A percentile compares a stretch with the other conserved stretches of the same genome.
Evolutionary conservation across 495 filamentous ascomycete genomes (phyloP).

Genomic region (Baudoinia panamericana): DNA sequence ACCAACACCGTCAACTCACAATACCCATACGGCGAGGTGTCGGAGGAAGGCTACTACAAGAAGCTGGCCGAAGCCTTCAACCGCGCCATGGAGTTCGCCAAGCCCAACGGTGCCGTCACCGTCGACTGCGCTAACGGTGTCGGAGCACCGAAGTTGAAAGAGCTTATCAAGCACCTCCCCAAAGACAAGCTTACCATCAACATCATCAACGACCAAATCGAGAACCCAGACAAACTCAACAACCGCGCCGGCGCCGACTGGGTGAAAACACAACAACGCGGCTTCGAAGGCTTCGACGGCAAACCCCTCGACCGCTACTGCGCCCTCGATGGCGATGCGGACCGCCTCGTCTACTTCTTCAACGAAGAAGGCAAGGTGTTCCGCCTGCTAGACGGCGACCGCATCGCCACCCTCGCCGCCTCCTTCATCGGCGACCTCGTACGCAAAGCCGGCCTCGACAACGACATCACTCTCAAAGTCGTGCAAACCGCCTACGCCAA

Average conservation of each 20-base stretch:
- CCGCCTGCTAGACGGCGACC: constrained; percentile 86
- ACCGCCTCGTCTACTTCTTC: constrained; percentile 94
- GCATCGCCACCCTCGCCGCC: constrained; percentile 87
- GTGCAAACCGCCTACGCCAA: constrained; percentile 98
- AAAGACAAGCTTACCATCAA: constrained; percentile 57
- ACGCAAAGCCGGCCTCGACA: constrained; percentile 59
- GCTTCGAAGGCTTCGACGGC: constrained; percentile 71
- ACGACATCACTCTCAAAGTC: constrained; percentile 76
- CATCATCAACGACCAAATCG: constrained; percentile 81
- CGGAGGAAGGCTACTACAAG: constrained; percentile 85
- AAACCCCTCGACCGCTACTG: constrained; percentile 65
- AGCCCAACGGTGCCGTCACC: constrained; percentile 54
- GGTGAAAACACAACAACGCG: constrained; percentile 91
- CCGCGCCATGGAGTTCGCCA: constrained; percentile 62
- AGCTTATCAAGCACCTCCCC: constrained; percentile 74
- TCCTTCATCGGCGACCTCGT: constrained; percentile 87
- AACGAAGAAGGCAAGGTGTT: constrained; percentile 67
- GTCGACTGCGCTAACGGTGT: constrained; percentile 97
- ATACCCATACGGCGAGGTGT: constrained; percentile 73
- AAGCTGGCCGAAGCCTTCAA: constrained; percentile 72
- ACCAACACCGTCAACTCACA: constrained; percentile 78
- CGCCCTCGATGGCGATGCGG: constrained; percentile 89
- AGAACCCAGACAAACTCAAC: constrained; percentile 78
- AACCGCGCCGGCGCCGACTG: constrained; percentile 90
- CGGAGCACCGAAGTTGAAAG: constrained; percentile 78